A percentile compares a stretch with the other conserved stretches of the same genome.
Conservation (phyloP, 768 basidiomycete species). For the Filobasidium floriforme region DNA sequence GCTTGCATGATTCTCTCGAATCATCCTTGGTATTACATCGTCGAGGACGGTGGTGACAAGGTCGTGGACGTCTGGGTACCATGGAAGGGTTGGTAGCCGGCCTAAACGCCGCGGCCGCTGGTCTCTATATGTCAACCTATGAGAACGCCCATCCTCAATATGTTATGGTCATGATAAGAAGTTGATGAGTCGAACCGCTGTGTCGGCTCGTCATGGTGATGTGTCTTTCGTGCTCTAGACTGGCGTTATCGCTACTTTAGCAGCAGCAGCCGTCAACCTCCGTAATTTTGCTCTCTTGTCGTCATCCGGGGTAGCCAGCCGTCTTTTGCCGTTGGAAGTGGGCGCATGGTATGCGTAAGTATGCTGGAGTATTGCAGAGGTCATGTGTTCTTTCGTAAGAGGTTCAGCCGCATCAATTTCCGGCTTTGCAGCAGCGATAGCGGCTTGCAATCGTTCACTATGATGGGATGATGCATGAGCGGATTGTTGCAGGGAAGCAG, state of each 20-base stretch:
- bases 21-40: conserved; percentile 75
- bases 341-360: background rate
- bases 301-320: background rate
- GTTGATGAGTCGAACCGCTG: background rate
- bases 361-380: background rate
- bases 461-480: background rate
- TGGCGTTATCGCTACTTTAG: background rate
- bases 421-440: background rate
- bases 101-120: too few species aligned
- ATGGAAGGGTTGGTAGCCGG: conserved; percentile 74
- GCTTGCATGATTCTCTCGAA: conserved; percentile 74
- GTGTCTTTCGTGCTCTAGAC: background rate
- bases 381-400: background rate
- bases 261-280: background rate
- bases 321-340: background rate
- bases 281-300: background rate
- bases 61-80: conserved; percentile 78
- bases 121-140: background rate
- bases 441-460: conserved; percentile 25
- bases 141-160: background rate
- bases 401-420: background rate
- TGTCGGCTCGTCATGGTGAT: background rate
- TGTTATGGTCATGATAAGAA: too few species aligned
- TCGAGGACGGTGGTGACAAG: conserved; percentile 53
- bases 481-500: too few species aligned